Evolutionary conservation across 257 asterid species (phyloP).

Genomic region (Penstemon davidsonii): DNA sequence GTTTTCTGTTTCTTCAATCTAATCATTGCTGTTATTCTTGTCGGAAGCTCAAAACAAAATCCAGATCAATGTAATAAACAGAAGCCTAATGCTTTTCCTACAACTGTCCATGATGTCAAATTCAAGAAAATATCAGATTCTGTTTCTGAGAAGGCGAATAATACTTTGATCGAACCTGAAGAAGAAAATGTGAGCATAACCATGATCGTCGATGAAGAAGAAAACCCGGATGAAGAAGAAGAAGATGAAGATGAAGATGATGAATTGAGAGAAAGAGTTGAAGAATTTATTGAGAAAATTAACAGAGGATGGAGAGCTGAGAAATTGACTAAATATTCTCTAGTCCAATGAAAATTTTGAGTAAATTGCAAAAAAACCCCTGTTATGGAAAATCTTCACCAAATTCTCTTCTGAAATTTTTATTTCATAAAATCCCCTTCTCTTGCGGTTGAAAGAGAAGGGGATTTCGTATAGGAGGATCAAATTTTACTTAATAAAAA

Average conservation of each 20-base stretch:
- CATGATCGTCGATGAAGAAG: conserved; percentile 26
- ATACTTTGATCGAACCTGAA: background rate
- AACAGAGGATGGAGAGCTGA: conserved; percentile 58
- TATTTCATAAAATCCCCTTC: background rate
- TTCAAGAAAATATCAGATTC: background rate
- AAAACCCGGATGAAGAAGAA: conserved; percentile 8
- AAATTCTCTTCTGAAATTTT: background rate
- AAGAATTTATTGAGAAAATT: conserved; percentile 52
- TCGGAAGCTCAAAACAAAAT: conserved; percentile 38
- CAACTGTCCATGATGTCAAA: background rate
- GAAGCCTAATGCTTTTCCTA: conserved; percentile 7
- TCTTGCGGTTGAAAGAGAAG: no score
- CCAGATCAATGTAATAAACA: conserved; percentile 11
- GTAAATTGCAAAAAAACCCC: no score
- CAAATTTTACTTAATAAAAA: no score
- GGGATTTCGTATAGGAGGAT: no score
- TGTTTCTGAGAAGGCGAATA: conserved; percentile 13
- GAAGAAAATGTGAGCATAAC: conserved; percentile 31
- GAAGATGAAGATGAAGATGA: conserved; percentile 35
- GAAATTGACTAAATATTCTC: conserved; percentile 32
- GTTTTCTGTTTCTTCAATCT: conserved; percentile 73
- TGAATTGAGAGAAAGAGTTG: conserved; percentile 53
- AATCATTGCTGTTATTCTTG: conserved; percentile 54
- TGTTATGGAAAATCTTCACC: no score
- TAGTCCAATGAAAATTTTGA: conserved; percentile 14